Evolutionary conservation across 1,139 yeast species (phyloP), one percentile per base, ranked within the genome.

Genomic region (Debaryomyces subglobosus): DNA sequence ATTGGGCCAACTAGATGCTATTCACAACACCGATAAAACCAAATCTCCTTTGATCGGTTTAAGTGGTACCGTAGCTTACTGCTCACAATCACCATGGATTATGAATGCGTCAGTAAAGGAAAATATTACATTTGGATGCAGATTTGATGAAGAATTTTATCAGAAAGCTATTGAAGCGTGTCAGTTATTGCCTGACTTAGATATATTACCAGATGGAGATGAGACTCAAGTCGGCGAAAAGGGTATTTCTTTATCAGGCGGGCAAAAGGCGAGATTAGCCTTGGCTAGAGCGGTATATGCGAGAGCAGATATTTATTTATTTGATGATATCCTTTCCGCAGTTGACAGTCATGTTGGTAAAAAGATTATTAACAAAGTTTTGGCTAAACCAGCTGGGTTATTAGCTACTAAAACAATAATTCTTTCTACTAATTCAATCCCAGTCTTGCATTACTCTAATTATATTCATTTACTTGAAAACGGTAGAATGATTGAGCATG

Each of bases 181-280:
- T 59, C 71, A 71, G 51, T 64, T 73, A 43, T 33, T 60, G 8
- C 62, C 69, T 9, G 78, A 73, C 53, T 62, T 73, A 40, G 63
- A 63, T 21, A 57, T 65, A 4, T 62, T 72, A 40, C 74, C 77
- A 0, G 77, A 72, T 55, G 77, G 76, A 21, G 78, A 72, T 54
- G 58, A 57, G 42, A 72, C 78, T 7, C 62, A 68, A 40, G 78
- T 74, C 12, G 79, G 79, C 8, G 78, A 74, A 51, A 74, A 72
- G 53, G 79, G 78, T 30, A 72, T 72, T 39, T 68, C 78, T 2
- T 61, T 73, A 34, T 69, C 76, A 44, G 78, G 78, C n/a, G 78
- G 78, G n/a, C 78, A 73, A 54, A 72, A 72, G 52, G 78, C 78
- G 1, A 62, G 78, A 48, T 58, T 71, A 32, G 66, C 74, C 1